Evolutionary conservation across 805 yeast genomes (phyloP).

Genomic region (Kodamaea leandrae): DNA sequence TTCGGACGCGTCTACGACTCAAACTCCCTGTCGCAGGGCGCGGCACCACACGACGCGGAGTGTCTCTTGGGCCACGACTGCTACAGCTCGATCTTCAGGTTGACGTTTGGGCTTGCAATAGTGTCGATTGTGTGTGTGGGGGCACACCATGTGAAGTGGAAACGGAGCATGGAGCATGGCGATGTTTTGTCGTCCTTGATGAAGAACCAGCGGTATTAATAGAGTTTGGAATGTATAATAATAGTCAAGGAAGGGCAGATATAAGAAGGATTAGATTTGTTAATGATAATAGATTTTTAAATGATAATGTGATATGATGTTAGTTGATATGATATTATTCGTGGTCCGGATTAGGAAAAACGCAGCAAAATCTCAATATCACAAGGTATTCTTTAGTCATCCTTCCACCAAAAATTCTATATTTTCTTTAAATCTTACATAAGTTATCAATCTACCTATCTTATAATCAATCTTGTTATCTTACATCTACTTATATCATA

Average conservation of each 20-base stretch:
- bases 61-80: constrained; percentile 36
- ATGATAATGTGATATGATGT: too few relatives aligned
- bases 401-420: too few relatives aligned
- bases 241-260: background rate
- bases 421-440: too few relatives aligned
- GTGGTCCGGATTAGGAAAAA: too few relatives aligned
- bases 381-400: too few relatives aligned
- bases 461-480: too few relatives aligned
- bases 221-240: background rate
- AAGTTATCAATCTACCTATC: too few relatives aligned
- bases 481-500: background rate
- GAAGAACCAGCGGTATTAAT: background rate
- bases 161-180: background rate
- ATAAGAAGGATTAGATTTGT: too few relatives aligned
- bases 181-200: background rate
- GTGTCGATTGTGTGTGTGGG: constrained; percentile 22
- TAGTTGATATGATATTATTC: too few relatives aligned
- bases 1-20: constrained; percentile 67
- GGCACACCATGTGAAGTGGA: constrained; percentile 8
- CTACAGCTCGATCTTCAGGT: constrained; percentile 46
- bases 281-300: too few relatives aligned
- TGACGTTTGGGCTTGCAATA: constrained; percentile 35
- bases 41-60: constrained; percentile 8
- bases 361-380: too few relatives aligned
- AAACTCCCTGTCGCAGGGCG: constrained; percentile 18